These are phyloP conservation scores for Aspergillus incahuasiensis DNA, from an alignment of 495 filamentous ascomycete genomes.

Conservation along the genomic window DNA sequence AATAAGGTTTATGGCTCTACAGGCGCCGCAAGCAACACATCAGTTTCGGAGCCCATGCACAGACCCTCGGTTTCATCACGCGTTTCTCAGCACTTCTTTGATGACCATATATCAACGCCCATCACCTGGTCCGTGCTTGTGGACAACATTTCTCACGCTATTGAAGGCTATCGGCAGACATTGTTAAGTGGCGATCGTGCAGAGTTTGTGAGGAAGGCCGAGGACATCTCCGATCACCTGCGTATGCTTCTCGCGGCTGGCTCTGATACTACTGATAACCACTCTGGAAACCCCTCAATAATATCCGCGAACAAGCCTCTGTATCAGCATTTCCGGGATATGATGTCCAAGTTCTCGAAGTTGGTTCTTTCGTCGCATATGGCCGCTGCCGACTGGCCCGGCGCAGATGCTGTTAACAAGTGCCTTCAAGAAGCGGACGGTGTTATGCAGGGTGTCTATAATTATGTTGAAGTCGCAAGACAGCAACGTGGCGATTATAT, in stretches of 20 bases:
- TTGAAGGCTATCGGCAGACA: conserved; percentile 82
- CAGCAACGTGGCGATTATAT: conserved; percentile 88
- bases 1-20: conserved; percentile 25
- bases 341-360: conserved; percentile 99
- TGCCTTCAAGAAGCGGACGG: conserved; percentile 95
- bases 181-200: conserved; percentile 74
- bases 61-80: conserved; percentile 53
- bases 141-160: conserved; percentile 81
- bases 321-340: conserved; percentile 96
- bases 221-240: conserved; percentile 96
- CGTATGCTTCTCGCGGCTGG: conserved; percentile 90
- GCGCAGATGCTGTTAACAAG: conserved; percentile 81
- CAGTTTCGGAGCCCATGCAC: conserved; percentile 32
- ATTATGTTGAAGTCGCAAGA: conserved; percentile 90
- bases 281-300: conserved; percentile 98
- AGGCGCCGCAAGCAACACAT: conserved; percentile 31
- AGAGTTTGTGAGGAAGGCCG: conserved; percentile 86
- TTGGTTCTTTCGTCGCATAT: conserved; percentile 98
- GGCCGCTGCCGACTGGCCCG: conserved; percentile 87
- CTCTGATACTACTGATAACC: conserved; percentile 95
- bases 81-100: conserved; percentile 77
- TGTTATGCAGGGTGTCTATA: conserved; percentile 86
- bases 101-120: conserved; percentile 68
- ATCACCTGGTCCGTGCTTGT: conserved; percentile 85
- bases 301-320: conserved; percentile 95